Evolutionary conservation across 139 green algal species (phyloP), one percentile per base, ranked within the genome.

Genomic region (Trebouxia sp.): DNA sequence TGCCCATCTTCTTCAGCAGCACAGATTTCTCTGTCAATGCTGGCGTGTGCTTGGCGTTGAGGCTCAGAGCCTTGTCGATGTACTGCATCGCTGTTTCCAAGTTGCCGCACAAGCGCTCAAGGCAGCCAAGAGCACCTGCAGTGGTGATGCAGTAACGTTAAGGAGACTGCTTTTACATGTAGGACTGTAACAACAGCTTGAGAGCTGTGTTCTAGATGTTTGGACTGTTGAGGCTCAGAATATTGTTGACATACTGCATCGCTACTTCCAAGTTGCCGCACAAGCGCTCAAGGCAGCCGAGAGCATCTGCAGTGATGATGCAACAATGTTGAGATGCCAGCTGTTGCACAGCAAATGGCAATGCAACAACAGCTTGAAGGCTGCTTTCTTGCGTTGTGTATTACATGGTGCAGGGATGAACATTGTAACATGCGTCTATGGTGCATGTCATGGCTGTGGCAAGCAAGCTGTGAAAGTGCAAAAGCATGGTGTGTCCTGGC

Each of bases 11-110:
- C 15, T 14, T 35, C 62, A 72, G 32, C 15, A 72, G 15, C 0
- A 72, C 43, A 14, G 62, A 32, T 35, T 72, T 72, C 35, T 72
- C 62, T 24, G 43, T 35, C 2, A 32, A 72, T 32, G 62, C 62
- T 43, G 62, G 12, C 10, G 62, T n/a, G 26, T 82, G 81, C 38
- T 53, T 20, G 0, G 82, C 85, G 42, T 89, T 80, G 20, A 53
- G 22, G 5, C 77, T 58, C 70, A 92, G 76, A 3, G 88, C 89
- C 10, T 76, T 81, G 11, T 50, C 10, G 12, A 91, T 81, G 37
- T 83, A 76, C 41, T 37, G 5, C 14, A 82, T 39, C 0, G 88
- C 87, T 26, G 32, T 62, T 1, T 72, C 77, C 38, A 78, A 9
- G 28, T 91, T 51, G 47, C 88, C 88, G 26, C 38, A 74, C 53